These are phyloP conservation scores for Rhipidocladum racemiflorum DNA, from an alignment of 176 grass and related monocot genomes.

Conservation along the genomic window DNA sequence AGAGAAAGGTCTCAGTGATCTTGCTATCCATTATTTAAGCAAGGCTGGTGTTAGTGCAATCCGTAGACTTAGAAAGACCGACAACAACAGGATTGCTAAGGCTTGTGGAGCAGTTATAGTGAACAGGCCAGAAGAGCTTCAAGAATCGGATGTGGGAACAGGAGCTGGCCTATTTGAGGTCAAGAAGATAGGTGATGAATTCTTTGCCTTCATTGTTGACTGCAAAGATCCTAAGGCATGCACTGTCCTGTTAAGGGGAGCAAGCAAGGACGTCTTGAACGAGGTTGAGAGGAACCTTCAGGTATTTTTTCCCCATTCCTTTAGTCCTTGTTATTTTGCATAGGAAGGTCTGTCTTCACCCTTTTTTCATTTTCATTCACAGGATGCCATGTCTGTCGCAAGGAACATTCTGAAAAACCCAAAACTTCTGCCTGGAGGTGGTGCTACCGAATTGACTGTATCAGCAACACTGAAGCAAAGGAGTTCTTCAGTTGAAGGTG, in stretches of 20 bases:
- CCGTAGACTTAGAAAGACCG: conserved; percentile 83
- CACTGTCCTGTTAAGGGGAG: conserved; percentile 91
- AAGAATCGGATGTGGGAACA: conserved; percentile 97
- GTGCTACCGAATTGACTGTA: conserved; percentile 91
- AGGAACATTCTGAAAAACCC: conserved; percentile 96
- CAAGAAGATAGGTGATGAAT: conserved; percentile 97
- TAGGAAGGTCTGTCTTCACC: neutral
- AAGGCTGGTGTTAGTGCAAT: conserved; percentile 96
- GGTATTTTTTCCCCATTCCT: conserved; percentile 37
- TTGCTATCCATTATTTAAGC: conserved; percentile 83
- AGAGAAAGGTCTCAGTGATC: conserved; percentile 91
- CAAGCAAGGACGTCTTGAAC: conserved; percentile 94
- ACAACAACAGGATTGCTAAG: conserved; percentile 94
- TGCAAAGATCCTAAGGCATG: conserved; percentile 99
- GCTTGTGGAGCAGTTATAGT: conserved; percentile 94
- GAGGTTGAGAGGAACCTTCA: conserved; percentile 96
- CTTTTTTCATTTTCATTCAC: neutral
- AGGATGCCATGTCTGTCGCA: conserved; percentile 95
- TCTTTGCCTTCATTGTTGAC: conserved; percentile 85
- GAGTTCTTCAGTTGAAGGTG: conserved; percentile 91
- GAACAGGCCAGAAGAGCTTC: conserved; percentile 93
- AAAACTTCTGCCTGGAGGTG: conserved; percentile 93
- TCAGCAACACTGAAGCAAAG: conserved; percentile 89
- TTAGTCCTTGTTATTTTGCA: neutral
- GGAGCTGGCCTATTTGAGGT: conserved; percentile 87